Evolutionary conservation across 352 stramenopile species (phyloP), one percentile per base, ranked within the genome.

Genomic region (Phytophthora boehmeriae): DNA sequence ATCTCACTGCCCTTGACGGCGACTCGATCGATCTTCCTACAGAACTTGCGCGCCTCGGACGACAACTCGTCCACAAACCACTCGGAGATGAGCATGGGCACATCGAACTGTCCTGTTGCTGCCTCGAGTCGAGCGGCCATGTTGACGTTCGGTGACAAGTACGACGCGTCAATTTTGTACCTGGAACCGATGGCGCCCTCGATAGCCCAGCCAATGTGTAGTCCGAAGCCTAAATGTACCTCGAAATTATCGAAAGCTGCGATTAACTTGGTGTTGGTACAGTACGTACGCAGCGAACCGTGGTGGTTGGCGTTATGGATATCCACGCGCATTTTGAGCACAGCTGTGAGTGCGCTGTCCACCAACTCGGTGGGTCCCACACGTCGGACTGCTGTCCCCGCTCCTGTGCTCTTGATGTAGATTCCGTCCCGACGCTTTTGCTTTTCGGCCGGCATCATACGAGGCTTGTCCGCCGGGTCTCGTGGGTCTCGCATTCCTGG

Each of bases 81-180:
- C 48, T 99, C 86, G 23, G 92, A 98, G 39, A 99, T 72, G 8
- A 99, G 76, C 68, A 99, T 93, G 5, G 87, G 90, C 10, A 98
- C 88, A 32, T 97, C 88, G 54, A 99, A 99, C 68, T 99, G 95
- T 1, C 96, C 96, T 5, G 92, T 98, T 14, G 96, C 96, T 45
- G 93, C 96, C 74, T 98, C 97, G 54, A 99, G 89, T 45, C 97
- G 87, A 4, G 66, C 94, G 2, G 97, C 95, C 95, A 99, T 98
- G 75, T 99, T 99, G 10, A 99, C 97, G 68, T 99, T 96, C 5
- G 97, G 96, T 3, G 93, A 98, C 1, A 99, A 71, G 59, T 99
- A 99, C 1, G 96, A 99, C 25, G 97, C 97, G 76, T 99, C 97
- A 46, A 99, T 98, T 72, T 99, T 99, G 82, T 98, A 98, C 25